Evolutionary conservation across 2,329 filamentous ascomycete species (phyloP), one percentile per base, ranked within the genome.

Genomic region (Biscogniauxia mediterranea): DNA sequence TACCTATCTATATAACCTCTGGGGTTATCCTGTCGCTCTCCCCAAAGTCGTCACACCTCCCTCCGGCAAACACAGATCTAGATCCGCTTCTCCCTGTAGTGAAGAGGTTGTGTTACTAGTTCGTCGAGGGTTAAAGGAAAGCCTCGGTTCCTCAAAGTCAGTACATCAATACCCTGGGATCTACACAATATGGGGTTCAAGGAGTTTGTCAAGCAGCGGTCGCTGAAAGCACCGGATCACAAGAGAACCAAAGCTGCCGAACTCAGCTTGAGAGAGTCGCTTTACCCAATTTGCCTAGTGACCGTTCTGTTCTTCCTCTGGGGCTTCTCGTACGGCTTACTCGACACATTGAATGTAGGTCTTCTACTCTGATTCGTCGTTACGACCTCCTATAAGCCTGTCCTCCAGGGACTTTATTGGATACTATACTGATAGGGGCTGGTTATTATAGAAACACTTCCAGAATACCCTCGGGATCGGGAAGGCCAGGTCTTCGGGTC

Each of bases 281-380:
- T 92, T 57, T 83, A 84, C 66, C 89, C 89, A 2, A 81, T 91
- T 53, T 78, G 79, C 58, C 80, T 92, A 4, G 89, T 91, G 56
- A 89, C 85, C 0, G 77, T 87, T 54, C 75, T 89, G 1, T 89
- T 88, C 76, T 88, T 89, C 71, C 80, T 89, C 21, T 88, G 85
- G 85, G 83, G 84, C 25, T 85, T 85, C 72, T 67, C 65, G 1
- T 85, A 85, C 70, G 83, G 83, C 28, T 77, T 85, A 19, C 78
- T 87, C 52, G 83, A 87, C 64, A 84, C 82, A 2, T 59, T 75
- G 56, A 75, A 75, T 61, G 63, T 67, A 57, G 57, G 63, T 57
- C 25, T 11, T 19, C n/a, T 19, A 9, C 21, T 19, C 21, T 7
- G 9, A 28, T 21, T 28, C 38, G n/a, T 21, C 26, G n/a, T 21